A percentile compares a stretch with the other conserved stretches of the same genome.
phyloP scores from a whole-genome alignment of 805 yeast genomes.

The Schwanniomyces occidentalis region DNA sequence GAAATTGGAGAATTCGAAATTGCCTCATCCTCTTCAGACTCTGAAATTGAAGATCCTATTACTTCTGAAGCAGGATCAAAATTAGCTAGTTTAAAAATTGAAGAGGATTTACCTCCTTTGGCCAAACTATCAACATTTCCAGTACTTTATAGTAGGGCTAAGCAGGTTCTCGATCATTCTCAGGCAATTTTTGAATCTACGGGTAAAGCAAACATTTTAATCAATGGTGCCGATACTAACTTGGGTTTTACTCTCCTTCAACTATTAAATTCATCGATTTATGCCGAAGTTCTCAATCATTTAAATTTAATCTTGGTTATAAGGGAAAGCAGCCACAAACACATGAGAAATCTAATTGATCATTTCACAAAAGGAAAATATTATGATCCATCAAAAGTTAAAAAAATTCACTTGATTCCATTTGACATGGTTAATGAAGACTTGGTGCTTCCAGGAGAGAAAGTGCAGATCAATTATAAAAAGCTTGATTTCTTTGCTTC shows the following conservation, averaged over 20 bases:
- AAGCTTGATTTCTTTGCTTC: slow-evolving; percentile 39
- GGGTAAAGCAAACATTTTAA: slow-evolving; percentile 29
- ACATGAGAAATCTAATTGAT: slow-evolving; percentile 21
- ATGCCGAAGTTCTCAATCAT: slow-evolving; percentile 18
- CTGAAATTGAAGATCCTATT: slow-evolving; percentile 2
- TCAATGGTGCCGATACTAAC: slow-evolving; percentile 45
- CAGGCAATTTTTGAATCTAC: slow-evolving; percentile 13
- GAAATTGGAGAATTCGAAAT: slow-evolving; percentile 13
- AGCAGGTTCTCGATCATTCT: slow-evolving; percentile 32
- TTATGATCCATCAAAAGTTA: slow-evolving; percentile 20
- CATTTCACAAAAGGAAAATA: slow-evolving; percentile 17
- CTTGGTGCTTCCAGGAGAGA: slow-evolving; percentile 35
- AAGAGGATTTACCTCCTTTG: slow-evolving; percentile 23
- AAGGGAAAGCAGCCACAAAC: slow-evolving; percentile 18
- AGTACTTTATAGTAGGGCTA: slow-evolving; percentile 36
- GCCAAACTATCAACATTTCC: slow-evolving; percentile 37
- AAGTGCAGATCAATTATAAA: slow-evolving; percentile 33
- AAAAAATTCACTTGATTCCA: slow-evolving; percentile 26
- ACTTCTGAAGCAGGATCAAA: slow-evolving; percentile 3
- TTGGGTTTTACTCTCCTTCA: slow-evolving; percentile 39
- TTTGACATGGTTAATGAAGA: slow-evolving; percentile 38
- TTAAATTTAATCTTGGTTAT: slow-evolving; percentile 34
- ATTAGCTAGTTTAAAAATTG: slow-evolving; percentile 9
- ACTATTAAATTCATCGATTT: slow-evolving; percentile 27
- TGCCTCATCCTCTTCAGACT: slow-evolving; percentile 10